Base-by-base conservation (phyloP, 2,329 filamentous ascomycete species). In the Coniochaeta sp. region DNA sequence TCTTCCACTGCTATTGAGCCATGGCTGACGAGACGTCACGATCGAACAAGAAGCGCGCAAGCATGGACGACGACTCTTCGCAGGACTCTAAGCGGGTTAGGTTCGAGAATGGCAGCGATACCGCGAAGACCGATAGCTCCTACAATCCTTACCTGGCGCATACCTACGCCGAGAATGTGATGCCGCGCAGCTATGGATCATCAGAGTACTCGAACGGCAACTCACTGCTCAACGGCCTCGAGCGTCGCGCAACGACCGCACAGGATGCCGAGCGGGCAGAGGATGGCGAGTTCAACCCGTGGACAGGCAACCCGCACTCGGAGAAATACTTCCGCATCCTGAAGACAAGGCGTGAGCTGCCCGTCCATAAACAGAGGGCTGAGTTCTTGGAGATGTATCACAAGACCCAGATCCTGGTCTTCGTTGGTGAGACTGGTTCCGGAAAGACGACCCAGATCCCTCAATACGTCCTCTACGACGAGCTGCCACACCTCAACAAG, bases 401-500 rank as follows among this genome's bases (percentile, higher is more conserved):
- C 69, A 86, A 89, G 69, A 91, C 88, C 26, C 95, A 99, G 77
- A 97, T 99, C 67, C 86, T 99, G 63, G 95, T 99, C 69, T 97
- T 99, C 70, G 95, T 99, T 65, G 95, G 95, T 79, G 95, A 99
- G 81, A 99, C 95, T 9, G 95, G 96, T 85, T 99, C 95, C 66
- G 95, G 95, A 79, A 99, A 99, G 80, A 99, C 95, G 5, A 99
- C 95, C 0, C 95, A 99, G 80, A 98, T 99, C 63, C 95, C 95
- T 1, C 95, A 99, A 74, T 99, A 97, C 74, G 93, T 99, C 66
- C 86, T 99, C 44, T 98, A 89, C 81, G 95, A 99, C 77, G 95
- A 99, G 75, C 83, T 97, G 34, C 93, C 95, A 28, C 91, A 98
- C 69, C 79, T 86, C 64, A 87, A 88, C 67, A 84, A 86, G 72